These are phyloP conservation scores for Vitis hybrid DNA, from an alignment of 177 flowering plant genomes.

Conservation along the genomic window DNA sequence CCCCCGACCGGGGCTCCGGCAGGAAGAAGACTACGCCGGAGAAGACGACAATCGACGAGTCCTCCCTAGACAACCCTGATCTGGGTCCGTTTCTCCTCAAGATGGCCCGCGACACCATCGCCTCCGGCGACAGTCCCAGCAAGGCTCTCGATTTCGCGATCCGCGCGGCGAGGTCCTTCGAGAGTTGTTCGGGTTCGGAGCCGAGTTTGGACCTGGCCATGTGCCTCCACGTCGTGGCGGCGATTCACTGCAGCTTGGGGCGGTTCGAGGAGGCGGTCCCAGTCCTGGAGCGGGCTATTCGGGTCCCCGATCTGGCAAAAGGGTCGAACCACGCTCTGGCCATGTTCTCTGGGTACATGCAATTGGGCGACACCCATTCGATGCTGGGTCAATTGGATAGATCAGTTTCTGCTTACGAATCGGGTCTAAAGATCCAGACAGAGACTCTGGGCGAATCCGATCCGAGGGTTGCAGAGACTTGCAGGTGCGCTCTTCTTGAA, in stretches of 20 bases:
- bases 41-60: conserved; percentile 8
- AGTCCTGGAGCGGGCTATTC: conserved; percentile 37
- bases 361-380: conserved; percentile 43
- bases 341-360: conserved; percentile 42
- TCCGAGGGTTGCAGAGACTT: conserved; percentile 39
- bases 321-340: conserved; percentile 42
- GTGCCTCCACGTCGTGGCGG: conserved; percentile 43
- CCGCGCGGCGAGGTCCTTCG: conserved; percentile 35
- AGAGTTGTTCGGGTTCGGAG: conserved; percentile 22
- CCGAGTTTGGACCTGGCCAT: conserved; percentile 32
- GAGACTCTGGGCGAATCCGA: conserved; percentile 38
- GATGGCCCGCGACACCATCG: conserved; percentile 31
- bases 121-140: conserved; percentile 29
- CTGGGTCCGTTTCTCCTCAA: conserved; percentile 39
- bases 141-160: conserved; percentile 36
- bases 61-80: conserved; percentile 26
- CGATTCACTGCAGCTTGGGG: conserved; percentile 34
- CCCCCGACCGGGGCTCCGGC: neutral
- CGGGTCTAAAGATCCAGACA: conserved; percentile 41
- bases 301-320: conserved; percentile 10
- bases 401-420: conserved; percentile 30
- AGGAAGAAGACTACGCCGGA: conserved; percentile 1
- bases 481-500: conserved; percentile 22
- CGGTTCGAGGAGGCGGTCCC: conserved; percentile 35
- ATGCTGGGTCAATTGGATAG: conserved; percentile 31